Base-by-base conservation (phyloP, 1,284 basidiomycete genomes). In the Fomitopsis betulina region DNA sequence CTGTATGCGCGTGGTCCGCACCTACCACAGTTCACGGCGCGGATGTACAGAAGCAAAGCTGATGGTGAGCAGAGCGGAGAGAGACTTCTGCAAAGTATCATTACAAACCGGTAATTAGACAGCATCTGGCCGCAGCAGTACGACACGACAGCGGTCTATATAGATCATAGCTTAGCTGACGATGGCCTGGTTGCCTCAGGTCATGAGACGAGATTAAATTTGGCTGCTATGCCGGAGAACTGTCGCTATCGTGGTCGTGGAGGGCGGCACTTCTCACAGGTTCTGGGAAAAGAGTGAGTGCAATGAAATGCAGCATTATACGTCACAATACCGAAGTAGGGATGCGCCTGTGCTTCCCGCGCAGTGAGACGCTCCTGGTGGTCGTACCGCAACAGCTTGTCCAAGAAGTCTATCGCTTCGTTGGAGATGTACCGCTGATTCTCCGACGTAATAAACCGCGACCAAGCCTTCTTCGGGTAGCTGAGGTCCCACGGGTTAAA, bases 391-490 rank as follows among this genome's bases (percentile, higher is more conserved):
- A 99, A 83, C 50, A 99, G 81, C 76, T 96, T 96, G 78, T 99
- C 96, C 62, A 99, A 76, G 70, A 98, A 91, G 77, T 98, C 95
- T 68, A 96, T 91, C n/a, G 94, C 95, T 70, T 96, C 94, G 72
- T 94, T 97, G n/a, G 94, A 94, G 65, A 98, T 94, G 75, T 93
- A 98, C 57, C 95, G 86, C 74, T 97, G 94, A 73, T 98, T 98
- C 71, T 99, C 96, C 50, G 89, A 89, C 7, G 93, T 96, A 67
- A 96, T 90, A 74, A 97, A 96, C 60, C 89, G 83, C 52, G 91
- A 87, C 95, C 96, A 99, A 4, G 94, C 90, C 74, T 96, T 98
- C 71, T 92, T 86, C 60, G 90, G 89, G 77, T 96, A 96, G 73
- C 93, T 91, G 63, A 5, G n/a, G 62, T 21, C 23, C 55, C 45